phyloP scores from a whole-genome alignment of 345 rosid genomes.

The Eucalyptus melliodora region DNA sequence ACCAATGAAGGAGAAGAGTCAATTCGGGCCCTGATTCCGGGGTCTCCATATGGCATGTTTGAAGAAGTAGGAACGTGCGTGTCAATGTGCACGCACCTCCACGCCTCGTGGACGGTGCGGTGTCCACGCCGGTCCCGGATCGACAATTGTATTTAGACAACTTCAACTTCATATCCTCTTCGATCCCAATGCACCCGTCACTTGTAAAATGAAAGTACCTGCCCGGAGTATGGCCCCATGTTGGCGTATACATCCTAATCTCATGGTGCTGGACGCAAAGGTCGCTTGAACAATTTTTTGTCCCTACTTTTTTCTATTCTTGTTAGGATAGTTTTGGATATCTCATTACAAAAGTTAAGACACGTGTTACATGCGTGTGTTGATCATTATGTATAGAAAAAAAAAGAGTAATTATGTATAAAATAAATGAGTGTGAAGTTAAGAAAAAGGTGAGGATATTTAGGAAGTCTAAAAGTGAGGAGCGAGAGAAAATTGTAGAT shows the following conservation, averaged over 20 bases:
- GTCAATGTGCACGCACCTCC: neutral
- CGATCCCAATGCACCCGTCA: neutral
- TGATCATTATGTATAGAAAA: neutral
- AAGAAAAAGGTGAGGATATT: neutral
- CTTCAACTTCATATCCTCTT: neutral
- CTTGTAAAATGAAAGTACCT: neutral
- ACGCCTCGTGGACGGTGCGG: neutral
- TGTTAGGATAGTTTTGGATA: neutral
- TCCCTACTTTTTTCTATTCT: neutral
- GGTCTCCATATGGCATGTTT: neutral
- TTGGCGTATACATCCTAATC: neutral
- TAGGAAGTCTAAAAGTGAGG: neutral
- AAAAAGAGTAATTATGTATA: neutral
- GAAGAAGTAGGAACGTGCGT: neutral
- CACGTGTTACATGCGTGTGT: neutral
- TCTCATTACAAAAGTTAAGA: neutral
- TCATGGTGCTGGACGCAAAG: neutral
- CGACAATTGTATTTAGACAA: neutral
- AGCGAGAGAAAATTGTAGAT: neutral
- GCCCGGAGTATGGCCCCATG: neutral
- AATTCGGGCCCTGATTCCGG: neutral
- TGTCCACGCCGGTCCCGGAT: neutral
- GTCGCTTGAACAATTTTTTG: neutral
- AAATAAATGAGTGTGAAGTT: neutral
- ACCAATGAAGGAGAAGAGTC: neutral